Conservation (phyloP, 352 stramenopile species). For the Phytophthora foliorum region DNA sequence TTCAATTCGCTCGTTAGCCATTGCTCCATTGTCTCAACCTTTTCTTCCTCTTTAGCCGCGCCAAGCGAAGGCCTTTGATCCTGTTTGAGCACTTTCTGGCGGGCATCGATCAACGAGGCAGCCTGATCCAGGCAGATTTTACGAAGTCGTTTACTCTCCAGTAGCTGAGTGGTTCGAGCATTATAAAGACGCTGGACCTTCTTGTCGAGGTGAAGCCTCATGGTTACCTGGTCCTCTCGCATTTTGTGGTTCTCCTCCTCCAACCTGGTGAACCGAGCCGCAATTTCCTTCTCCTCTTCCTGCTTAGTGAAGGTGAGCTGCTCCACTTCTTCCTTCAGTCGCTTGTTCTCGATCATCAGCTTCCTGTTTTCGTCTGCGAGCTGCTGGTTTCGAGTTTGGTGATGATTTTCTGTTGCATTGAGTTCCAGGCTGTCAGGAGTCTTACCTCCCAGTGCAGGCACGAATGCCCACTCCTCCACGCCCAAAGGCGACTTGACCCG, state of each 20-base stretch:
- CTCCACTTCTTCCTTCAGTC: not conserved
- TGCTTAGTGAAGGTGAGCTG: not conserved
- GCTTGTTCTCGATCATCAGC: not conserved
- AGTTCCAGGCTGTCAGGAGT: not conserved
- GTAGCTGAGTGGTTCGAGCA: no score
- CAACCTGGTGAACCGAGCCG: not conserved
- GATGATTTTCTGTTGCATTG: no score
- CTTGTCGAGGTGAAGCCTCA: conserved; percentile 4
- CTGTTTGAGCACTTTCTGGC: not conserved
- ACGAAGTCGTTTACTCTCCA: conserved; percentile 8
- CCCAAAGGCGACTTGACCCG: not conserved
- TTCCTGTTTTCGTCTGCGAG: not conserved
- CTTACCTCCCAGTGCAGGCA: conserved; percentile 1
- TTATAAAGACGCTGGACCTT: conserved; percentile 6
- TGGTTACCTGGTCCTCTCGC: no score
- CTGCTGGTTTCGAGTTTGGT: not conserved
- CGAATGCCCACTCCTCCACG: conserved; percentile 7
- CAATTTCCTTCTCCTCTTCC: not conserved
- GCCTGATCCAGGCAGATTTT: conserved; percentile 1
- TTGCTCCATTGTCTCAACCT: conserved; percentile 10
- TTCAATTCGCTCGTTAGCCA: not conserved
- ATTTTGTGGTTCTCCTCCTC: conserved; percentile 18
- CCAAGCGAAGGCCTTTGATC: not conserved
- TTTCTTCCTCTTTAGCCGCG: not conserved
- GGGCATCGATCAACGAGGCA: not conserved